These are phyloP conservation scores for Penicillium frequentans DNA, from an alignment of 2,329 filamentous ascomycete genomes.

Conservation along the genomic window DNA sequence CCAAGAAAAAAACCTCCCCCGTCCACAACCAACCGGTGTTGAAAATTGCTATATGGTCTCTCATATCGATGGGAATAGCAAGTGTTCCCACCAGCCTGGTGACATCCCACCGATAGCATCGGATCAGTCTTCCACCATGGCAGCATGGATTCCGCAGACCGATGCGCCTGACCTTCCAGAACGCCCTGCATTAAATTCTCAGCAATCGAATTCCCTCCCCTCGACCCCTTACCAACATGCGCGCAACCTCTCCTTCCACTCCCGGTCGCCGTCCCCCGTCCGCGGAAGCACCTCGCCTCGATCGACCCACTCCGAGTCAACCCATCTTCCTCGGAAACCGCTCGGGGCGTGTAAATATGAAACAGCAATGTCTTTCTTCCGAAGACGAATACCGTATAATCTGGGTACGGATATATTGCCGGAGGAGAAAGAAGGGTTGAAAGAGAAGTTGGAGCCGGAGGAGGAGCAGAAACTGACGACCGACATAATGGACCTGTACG, in stretches of 20 bases:
- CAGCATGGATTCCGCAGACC: constrained; percentile 40
- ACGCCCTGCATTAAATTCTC: constrained; percentile 55
- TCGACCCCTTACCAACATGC: constrained; percentile 90
- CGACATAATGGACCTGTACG: constrained; percentile 84
- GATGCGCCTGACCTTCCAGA: constrained; percentile 38
- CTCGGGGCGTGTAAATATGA: constrained; percentile 81
- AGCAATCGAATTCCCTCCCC: constrained; percentile 85
- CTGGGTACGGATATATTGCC: constrained; percentile 78
- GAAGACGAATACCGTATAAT: constrained; percentile 87
- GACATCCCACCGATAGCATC: constrained; percentile 45
- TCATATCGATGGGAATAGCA: constrained; percentile 45
- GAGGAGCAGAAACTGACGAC: constrained; percentile 74
- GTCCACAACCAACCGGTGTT: neutral
- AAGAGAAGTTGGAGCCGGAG: constrained; percentile 67
- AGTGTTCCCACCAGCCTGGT: constrained; percentile 39
- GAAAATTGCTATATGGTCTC: constrained; percentile 42
- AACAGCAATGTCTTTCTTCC: constrained; percentile 76
- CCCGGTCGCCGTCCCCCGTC: constrained; percentile 77
- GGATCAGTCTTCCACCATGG: constrained; percentile 41
- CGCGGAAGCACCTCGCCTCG: constrained; percentile 78
- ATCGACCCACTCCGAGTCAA: constrained; percentile 87
- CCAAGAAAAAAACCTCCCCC: neutral
- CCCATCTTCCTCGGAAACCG: constrained; percentile 67
- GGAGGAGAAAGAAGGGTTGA: constrained; percentile 66
- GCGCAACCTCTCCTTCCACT: constrained; percentile 77